Percentiles rank a stretch among this genome's conserved stretches.
Conservation (phyloP, 495 filamentous ascomycete genomes). For the Copromyces sp. region DNA sequence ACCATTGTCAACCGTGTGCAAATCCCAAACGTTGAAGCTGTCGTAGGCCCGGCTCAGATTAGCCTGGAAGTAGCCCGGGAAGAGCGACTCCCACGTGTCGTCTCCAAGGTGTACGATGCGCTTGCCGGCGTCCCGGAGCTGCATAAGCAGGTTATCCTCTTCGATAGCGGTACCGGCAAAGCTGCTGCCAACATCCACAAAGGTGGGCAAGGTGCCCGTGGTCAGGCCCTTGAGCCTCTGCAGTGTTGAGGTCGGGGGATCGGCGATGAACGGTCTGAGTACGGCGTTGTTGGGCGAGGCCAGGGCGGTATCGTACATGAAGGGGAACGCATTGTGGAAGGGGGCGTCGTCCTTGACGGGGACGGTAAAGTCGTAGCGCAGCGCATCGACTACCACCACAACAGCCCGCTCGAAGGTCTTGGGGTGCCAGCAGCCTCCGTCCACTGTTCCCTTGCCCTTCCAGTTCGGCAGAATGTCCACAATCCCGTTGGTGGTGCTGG, state of each 20-base stretch:
- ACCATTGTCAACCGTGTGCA: constrained; percentile 94
- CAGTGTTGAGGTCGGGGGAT: constrained; percentile 87
- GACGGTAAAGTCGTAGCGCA: constrained; percentile 94
- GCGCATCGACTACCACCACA: constrained; percentile 82
- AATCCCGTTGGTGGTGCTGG: constrained; percentile 7
- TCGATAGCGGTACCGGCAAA: constrained; percentile 96
- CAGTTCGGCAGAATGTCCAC: constrained; percentile 23
- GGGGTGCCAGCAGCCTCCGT: constrained; percentile 86
- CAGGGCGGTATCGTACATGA: constrained; percentile 72
- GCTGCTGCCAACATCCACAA: constrained; percentile 86
- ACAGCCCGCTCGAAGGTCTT: constrained; percentile 87
- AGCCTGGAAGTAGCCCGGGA: constrained; percentile 81
- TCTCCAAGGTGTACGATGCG: constrained; percentile 87
- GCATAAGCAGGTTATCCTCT: constrained; percentile 87
- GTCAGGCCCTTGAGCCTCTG: constrained; percentile 90
- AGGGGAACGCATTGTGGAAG: constrained; percentile 79
- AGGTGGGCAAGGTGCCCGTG: constrained; percentile 90
- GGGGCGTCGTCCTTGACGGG: constrained; percentile 51
- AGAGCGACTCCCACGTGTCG: constrained; percentile 90
- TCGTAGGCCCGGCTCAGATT: constrained; percentile 81
- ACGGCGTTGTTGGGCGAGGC: constrained; percentile 71
- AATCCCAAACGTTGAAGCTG: constrained; percentile 96
- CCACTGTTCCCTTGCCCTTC: constrained; percentile 38
- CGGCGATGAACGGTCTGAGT: constrained; percentile 89
- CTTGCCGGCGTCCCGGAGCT: constrained; percentile 70